These are phyloP conservation scores for Plectosphaerella plurivora DNA, from an alignment of 2,329 filamentous ascomycete genomes.

Conservation along the genomic window DNA sequence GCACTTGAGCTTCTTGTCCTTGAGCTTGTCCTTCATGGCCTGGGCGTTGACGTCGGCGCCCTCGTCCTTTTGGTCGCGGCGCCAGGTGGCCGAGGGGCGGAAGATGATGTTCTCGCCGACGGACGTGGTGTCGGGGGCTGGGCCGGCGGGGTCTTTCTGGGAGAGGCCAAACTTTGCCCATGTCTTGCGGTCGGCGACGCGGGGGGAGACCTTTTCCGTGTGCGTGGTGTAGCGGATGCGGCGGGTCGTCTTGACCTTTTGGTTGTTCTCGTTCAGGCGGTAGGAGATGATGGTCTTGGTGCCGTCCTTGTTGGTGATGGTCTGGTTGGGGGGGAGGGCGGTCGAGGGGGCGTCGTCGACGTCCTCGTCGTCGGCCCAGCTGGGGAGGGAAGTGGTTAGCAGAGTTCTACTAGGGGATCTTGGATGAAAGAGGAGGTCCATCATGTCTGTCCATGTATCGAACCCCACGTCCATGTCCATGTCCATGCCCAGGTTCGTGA, in stretches of 20 bases:
- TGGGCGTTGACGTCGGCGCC: slow-evolving; percentile 69
- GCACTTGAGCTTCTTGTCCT: slow-evolving; percentile 99
- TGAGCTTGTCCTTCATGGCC: slow-evolving; percentile 67
- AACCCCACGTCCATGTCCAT: background rate
- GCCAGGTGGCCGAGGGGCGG: slow-evolving; percentile 90
- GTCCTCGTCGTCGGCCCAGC: slow-evolving; percentile 94
- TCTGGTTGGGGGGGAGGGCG: slow-evolving; percentile 78
- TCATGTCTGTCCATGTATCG: background rate
- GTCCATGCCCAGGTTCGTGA: background rate
- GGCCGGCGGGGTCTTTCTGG: slow-evolving; percentile 78
- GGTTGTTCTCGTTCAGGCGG: slow-evolving; percentile 85
- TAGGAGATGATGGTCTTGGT: slow-evolving; percentile 93
- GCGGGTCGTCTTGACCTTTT: slow-evolving; percentile 96
- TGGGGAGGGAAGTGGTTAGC: slow-evolving; percentile 13
- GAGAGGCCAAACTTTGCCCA: slow-evolving; percentile 93
- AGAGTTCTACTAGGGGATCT: background rate
- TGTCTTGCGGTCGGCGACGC: slow-evolving; percentile 87
- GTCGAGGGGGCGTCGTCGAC: slow-evolving; percentile 64
- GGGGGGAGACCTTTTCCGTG: slow-evolving; percentile 92
- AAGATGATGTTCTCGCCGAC: slow-evolving; percentile 99
- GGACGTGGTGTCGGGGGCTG: slow-evolving; percentile 82
- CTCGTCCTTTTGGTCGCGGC: slow-evolving; percentile 80
- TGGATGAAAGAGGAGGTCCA: background rate
- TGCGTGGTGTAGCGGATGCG: slow-evolving; percentile 89
- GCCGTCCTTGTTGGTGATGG: slow-evolving; percentile 96